phyloP scores from a whole-genome alignment of 2,329 filamentous ascomycete species.

The Ceratocystis harringtonii region DNA sequence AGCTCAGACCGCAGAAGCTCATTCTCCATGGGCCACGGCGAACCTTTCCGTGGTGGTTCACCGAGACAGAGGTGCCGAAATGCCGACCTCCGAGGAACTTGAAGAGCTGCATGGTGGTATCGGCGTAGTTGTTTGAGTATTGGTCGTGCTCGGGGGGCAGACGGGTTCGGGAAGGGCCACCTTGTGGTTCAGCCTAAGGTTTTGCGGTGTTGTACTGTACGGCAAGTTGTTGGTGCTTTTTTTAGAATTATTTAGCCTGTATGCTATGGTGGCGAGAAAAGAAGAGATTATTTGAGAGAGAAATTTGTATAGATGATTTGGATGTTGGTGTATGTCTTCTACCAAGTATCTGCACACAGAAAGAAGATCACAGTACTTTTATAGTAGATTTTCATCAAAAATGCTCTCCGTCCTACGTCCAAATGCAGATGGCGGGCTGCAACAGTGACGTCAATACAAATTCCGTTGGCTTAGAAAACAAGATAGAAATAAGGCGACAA shows the following conservation, averaged over 20 bases:
- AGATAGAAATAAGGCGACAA: background rate
- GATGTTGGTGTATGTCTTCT: background rate
- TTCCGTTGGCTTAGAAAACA: background rate
- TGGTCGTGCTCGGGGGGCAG: background rate
- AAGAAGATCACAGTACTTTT: background rate
- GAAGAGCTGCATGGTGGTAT: constrained; percentile 33
- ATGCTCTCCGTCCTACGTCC: background rate
- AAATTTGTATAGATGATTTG: background rate
- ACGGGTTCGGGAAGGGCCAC: too few species aligned
- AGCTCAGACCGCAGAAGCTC: constrained; percentile 35
- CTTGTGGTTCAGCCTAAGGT: too few species aligned
- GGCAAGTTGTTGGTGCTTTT: too few species aligned
- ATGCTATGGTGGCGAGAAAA: too few species aligned
- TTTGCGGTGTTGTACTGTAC: too few species aligned
- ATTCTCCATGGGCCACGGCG: constrained; percentile 37
- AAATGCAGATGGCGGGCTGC: background rate
- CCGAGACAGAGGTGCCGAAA: constrained; percentile 35
- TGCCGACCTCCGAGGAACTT: constrained; percentile 34
- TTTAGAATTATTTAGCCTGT: too few species aligned
- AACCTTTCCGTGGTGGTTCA: constrained; percentile 30
- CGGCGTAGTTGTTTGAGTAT: constrained; percentile 19
- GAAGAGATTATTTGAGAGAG: background rate
- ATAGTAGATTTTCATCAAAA: background rate
- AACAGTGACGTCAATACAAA: background rate
- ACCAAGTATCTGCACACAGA: background rate